Conservation (phyloP, 257 asterid genomes). For the Salvia splendens region DNA sequence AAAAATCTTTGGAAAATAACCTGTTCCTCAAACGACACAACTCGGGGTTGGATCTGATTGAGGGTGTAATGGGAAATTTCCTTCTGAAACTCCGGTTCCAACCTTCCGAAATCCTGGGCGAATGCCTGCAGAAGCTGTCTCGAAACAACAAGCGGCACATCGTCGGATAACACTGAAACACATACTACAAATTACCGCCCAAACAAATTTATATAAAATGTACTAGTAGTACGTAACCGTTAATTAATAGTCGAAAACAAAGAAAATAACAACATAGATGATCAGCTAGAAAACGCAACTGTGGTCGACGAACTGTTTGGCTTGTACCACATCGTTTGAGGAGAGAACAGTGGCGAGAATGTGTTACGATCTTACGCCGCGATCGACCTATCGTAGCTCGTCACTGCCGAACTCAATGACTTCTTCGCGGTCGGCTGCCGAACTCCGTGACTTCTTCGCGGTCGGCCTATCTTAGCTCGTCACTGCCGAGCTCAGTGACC, state of each 20-base stretch:
- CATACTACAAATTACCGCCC: neutral
- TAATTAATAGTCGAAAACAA: neutral
- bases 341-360: slow-evolving; percentile 81
- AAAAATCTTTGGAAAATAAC: slow-evolving; percentile 33
- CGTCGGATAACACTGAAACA: slow-evolving; percentile 76
- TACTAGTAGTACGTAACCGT: no score
- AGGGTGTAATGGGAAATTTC: slow-evolving; percentile 87
- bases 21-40: slow-evolving; percentile 97
- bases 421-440: no score
- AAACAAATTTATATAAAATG: neutral
- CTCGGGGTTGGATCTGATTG: slow-evolving; percentile 94
- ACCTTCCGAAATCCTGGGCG: slow-evolving; percentile 84
- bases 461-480: no score
- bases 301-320: slow-evolving; percentile 85
- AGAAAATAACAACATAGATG: neutral
- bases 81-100: slow-evolving; percentile 88
- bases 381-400: no score
- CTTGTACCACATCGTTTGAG: slow-evolving; percentile 66
- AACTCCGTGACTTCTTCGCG: no score
- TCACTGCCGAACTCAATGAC: no score
- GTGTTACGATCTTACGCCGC: no score
- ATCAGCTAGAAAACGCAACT: slow-evolving; percentile 42
- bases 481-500: no score
- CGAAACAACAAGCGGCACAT: slow-evolving; percentile 92
- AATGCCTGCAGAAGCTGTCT: slow-evolving; percentile 91